phyloP scores from a whole-genome alignment of 257 asterid genomes.

The Solanum chmielewskii region DNA sequence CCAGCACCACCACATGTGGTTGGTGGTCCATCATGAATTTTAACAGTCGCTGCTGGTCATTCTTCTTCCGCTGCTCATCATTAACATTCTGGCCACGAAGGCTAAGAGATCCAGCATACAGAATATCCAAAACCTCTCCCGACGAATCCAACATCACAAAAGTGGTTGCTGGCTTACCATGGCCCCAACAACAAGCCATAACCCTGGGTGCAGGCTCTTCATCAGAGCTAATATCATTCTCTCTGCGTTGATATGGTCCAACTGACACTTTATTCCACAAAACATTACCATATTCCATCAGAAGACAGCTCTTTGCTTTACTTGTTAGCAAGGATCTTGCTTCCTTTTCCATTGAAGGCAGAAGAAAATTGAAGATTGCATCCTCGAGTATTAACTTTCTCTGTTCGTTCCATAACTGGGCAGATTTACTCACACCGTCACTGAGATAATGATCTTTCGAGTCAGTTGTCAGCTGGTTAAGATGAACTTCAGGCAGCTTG shows the following conservation, averaged over 20 bases:
- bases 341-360: conserved; percentile 93
- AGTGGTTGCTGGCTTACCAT: conserved; percentile 94
- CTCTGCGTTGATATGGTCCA: conserved; percentile 79
- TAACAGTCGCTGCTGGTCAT: conserved; percentile 90
- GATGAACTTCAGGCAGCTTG: conserved; percentile 62
- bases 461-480: conserved; percentile 63
- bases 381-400: conserved; percentile 78
- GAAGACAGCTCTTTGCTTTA: conserved; percentile 77
- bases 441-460: conserved; percentile 81
- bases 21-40: conserved; percentile 98
- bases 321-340: conserved; percentile 64
- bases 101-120: conserved; percentile 75
- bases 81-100: conserved; percentile 80
- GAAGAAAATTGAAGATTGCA: conserved; percentile 57
- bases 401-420: conserved; percentile 97
- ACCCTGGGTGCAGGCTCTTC: conserved; percentile 92
- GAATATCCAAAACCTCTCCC: conserved; percentile 85
- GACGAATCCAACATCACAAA: conserved; percentile 96
- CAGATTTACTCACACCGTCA: conserved; percentile 96
- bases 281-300: conserved; percentile 64
- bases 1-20: conserved; percentile 86
- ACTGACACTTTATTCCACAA: conserved; percentile 89
- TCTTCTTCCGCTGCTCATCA: conserved; percentile 84
- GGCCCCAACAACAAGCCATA: conserved; percentile 99
- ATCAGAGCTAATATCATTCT: conserved; percentile 58